phyloP scores from a whole-genome alignment of 306 rosid species.

The Potentilla sterilis region DNA sequence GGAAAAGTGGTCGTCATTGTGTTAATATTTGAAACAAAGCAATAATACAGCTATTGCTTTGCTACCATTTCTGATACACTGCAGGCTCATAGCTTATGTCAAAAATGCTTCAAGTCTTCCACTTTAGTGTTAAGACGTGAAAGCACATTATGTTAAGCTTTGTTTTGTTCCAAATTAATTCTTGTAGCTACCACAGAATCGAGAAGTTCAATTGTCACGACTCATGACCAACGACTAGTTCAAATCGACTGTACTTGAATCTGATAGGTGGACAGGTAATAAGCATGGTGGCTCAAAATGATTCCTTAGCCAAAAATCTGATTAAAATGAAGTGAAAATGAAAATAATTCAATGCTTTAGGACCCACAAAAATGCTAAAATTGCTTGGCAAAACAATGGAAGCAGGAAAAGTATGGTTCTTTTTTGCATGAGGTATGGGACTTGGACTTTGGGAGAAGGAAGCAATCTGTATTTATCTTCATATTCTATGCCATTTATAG shows the following conservation, averaged over 20 bases:
- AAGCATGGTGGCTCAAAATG: slow-evolving; percentile 27
- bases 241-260: neutral
- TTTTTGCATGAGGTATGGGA: slow-evolving; percentile 26
- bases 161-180: neutral
- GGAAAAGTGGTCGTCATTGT: slow-evolving; percentile 27
- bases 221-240: neutral
- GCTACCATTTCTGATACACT: neutral
- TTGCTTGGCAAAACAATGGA: slow-evolving; percentile 32
- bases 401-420: slow-evolving; percentile 31
- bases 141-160: neutral
- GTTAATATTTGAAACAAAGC: slow-evolving; percentile 26
- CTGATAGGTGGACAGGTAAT: neutral
- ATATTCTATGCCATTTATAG: slow-evolving; percentile 21
- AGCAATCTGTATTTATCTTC: slow-evolving; percentile 19
- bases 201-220: neutral
- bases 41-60: slow-evolving; percentile 19
- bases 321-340: neutral
- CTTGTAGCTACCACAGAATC: slow-evolving; percentile 9
- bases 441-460: slow-evolving; percentile 21
- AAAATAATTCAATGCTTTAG: slow-evolving; percentile 20
- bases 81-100: neutral
- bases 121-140: slow-evolving; percentile 2
- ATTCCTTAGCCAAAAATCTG: slow-evolving; percentile 26
- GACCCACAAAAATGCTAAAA: slow-evolving; percentile 42
- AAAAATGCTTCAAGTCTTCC: neutral